Percentiles rank a stretch among this genome's conserved stretches.
phyloP scores from a whole-genome alignment of 352 stramenopile species.

The Globisporangium parvum region DNA sequence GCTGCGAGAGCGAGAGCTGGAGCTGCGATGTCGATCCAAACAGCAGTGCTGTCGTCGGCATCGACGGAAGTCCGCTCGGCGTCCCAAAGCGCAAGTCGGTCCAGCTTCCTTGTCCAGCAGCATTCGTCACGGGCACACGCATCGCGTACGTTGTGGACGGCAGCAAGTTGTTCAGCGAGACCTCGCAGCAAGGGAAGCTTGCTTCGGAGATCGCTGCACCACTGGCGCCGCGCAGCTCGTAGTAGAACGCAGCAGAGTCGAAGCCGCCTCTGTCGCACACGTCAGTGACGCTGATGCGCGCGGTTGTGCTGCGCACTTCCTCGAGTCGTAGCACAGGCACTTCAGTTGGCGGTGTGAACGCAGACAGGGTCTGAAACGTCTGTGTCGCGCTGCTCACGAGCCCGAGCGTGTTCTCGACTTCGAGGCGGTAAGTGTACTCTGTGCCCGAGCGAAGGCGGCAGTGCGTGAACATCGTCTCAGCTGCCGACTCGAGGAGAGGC shows the following conservation, averaged over 20 bases:
- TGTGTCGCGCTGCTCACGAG: constrained; percentile 15
- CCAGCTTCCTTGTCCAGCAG: constrained; percentile 22
- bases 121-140: constrained; percentile 15
- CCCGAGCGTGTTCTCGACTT: constrained; percentile 38
- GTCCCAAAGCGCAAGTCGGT: constrained; percentile 21
- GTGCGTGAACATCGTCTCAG: constrained; percentile 20
- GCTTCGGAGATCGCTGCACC: constrained; percentile 1
- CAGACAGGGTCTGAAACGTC: constrained; percentile 21
- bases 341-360: constrained; percentile 11
- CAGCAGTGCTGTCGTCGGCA: constrained; percentile 14
- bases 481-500: constrained; percentile 19
- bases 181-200: constrained; percentile 14
- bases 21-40: constrained; percentile 23
- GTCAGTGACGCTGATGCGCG: constrained; percentile 12
- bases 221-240: constrained; percentile 9
- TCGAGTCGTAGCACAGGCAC: constrained; percentile 12
- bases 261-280: constrained; percentile 32
- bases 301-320: constrained; percentile 9
- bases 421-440: constrained; percentile 34
- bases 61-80: constrained; percentile 19
- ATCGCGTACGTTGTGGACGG: constrained; percentile 20
- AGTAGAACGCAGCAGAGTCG: neutral
- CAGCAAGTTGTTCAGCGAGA: constrained; percentile 14
- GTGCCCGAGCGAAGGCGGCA: constrained; percentile 21
- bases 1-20: constrained; percentile 17